Evolutionary conservation across 345 rosid genomes (phyloP), one percentile per base, ranked within the genome.

Genomic region (Raphanus raphanistrum): DNA sequence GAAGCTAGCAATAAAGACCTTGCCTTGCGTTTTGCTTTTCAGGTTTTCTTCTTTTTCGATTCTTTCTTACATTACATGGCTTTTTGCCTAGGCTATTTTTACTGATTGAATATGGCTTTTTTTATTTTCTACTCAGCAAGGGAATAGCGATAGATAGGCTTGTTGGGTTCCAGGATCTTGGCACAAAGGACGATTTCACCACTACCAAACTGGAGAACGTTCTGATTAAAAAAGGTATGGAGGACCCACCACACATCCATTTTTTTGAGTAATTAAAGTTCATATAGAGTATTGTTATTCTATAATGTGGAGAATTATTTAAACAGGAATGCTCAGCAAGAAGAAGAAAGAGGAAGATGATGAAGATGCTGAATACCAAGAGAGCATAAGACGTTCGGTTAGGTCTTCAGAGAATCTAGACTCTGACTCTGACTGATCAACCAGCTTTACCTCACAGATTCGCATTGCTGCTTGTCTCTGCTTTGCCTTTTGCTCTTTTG

Each of bases 21-120:
- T 92, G 87, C 99, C 99, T 41, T 92, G 99, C 60, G 90, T 90
- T 78, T 77, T 90, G 71, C 80, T 92, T 60, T 92, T 95, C 93
- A 90, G 98, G 98, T 92, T 5, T 5, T 35, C 83, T 6, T 75
- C 71, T 45, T 38, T 43, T 50, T 45, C 66, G 5, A 17, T 16
- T 80, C 69, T 58, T 66, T 66, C 67, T 80, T 63, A 68, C 26
- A 10, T 13, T 13, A 41, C 67, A 54, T 31, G 70, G 54, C 52
- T 29, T 36, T 5, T 70, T 69, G 55, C 45, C 45, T 70, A 38
- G 60, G 13, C 3, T 61, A 13, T 17, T 17, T 17, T n/a, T 57
- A 29, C 52, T 79, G 21, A 57, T 62, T 41, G 57, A 35, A 57
- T 52, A 15, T 15, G 35, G 15, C 41, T 54, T 38, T 9, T 38